Conservation (phyloP, 805 yeast genomes). For the Pichia nakasei region DNA sequence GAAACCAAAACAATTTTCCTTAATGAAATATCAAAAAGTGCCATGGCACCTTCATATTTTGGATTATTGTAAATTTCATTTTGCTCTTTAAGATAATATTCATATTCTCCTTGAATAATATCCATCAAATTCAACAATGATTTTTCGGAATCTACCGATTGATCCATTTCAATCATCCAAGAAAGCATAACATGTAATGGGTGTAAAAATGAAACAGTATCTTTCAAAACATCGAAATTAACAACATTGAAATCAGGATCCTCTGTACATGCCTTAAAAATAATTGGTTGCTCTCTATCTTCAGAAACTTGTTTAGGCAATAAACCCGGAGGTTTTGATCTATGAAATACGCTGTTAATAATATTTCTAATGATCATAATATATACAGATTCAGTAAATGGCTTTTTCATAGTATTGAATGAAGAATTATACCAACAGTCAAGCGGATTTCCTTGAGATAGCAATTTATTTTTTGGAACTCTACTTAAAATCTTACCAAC, state of each 20-base stretch:
- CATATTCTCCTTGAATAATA: constrained; percentile 15
- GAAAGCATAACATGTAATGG: constrained; percentile 70
- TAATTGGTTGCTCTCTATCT: constrained; percentile 21
- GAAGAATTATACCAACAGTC: constrained; percentile 14
- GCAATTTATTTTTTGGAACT: constrained; percentile 7
- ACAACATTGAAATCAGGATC: constrained; percentile 18
- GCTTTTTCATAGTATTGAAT: constrained; percentile 10
- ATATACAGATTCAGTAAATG: constrained; percentile 14
- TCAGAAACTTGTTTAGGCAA: constrained; percentile 6
- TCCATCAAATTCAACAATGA: constrained; percentile 9
- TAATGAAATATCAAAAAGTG: constrained; percentile 63
- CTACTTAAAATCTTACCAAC: constrained; percentile 38
- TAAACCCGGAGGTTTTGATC: constrained; percentile 4
- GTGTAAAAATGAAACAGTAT: constrained; percentile 61
- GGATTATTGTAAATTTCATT: background rate
- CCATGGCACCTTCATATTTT: constrained; percentile 18
- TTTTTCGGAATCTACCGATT: constrained; percentile 13
- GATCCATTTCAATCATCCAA: constrained; percentile 55
- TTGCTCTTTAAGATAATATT: constrained; percentile 9
- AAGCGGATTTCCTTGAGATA: constrained; percentile 11
- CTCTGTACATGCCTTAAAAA: constrained; percentile 15
- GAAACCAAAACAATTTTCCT: constrained; percentile 69
- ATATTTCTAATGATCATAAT: constrained; percentile 10
- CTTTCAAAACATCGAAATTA: constrained; percentile 35
- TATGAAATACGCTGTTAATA: constrained; percentile 12